Evolutionary conservation across 768 basidiomycete species (phyloP), one percentile per base, ranked within the genome.

Genomic region (Amanita subjunquillea): DNA sequence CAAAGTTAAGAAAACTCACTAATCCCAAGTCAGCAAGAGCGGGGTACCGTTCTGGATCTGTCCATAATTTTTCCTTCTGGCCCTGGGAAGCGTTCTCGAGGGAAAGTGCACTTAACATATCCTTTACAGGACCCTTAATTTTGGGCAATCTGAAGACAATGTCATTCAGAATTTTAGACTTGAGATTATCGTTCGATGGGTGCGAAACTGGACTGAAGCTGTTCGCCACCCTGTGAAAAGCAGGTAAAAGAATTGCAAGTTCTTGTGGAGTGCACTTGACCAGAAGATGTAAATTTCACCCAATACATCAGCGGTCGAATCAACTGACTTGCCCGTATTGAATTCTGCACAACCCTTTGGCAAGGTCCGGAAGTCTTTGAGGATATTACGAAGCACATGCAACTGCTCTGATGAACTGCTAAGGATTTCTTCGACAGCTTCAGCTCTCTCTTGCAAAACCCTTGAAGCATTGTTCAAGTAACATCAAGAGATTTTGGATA

Each of bases 261-360:
- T 99, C 95, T 61, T 82, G 75, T 0, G 94, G 88, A 1, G 85
- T 85, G 49, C 90, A 92, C 85, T 90, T 32, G 4, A 34, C 10
- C 34, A 38, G 25, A 30, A 43, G 29, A 32, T 22, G 6, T 46
- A 15, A 36, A 15, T 15, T 44, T 38, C 7, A 13, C 15, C 38
- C 39, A 7, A 50, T n/a, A 4, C 22, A 15, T 27, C 8, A 48
- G 50, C 29, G 44, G n/a, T 43, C 34, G n/a, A 17, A 22, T n/a
- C n/a, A 8, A 57, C 71, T 57, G 57, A 91, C 91, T 72, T 91
- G 88, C 44, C 91, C 88, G 59, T 95, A 95, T 61, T 94, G 91
- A 30, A 97, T 87, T 29, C 92, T 73, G 55, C 83, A 86, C 13
- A 98, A 69, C 0, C 95, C 95, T 62, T 79, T 85, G 0, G 87